Evolutionary conservation across 805 yeast genomes (phyloP).

Genomic region (Metschnikowia borealis): DNA sequence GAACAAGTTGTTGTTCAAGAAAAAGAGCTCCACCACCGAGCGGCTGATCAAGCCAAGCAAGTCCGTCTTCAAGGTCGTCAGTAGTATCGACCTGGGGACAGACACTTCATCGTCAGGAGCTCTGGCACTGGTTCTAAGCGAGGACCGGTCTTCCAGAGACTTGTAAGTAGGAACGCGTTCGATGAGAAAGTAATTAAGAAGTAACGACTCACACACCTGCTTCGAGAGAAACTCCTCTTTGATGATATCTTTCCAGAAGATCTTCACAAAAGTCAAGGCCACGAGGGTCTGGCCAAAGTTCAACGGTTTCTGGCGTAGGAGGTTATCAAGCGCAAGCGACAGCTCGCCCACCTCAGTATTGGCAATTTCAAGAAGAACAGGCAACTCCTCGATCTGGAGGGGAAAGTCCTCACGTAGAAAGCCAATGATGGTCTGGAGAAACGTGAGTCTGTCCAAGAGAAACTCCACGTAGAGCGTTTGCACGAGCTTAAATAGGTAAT

Average conservation of each 20-base stretch:
- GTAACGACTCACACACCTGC: constrained; percentile 57
- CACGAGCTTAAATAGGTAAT: constrained; percentile 56
- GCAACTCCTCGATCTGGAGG: constrained; percentile 25
- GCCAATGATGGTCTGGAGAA: constrained; percentile 61
- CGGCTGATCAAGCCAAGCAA: constrained; percentile 27
- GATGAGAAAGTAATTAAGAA: constrained; percentile 44
- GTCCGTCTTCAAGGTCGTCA: constrained; percentile 22
- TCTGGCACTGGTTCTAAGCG: background rate
- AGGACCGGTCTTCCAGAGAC: constrained; percentile 4
- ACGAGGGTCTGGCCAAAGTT: constrained; percentile 35
- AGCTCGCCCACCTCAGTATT: constrained; percentile 23
- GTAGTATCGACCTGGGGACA: constrained; percentile 6
- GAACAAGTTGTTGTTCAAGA: constrained; percentile 53
- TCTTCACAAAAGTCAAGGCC: constrained; percentile 47
- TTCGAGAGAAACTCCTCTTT: constrained; percentile 56
- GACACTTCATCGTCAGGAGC: background rate
- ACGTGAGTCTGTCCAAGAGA: constrained; percentile 57
- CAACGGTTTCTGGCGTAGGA: constrained; percentile 13
- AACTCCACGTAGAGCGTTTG: constrained; percentile 67
- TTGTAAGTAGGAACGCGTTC: constrained; percentile 25
- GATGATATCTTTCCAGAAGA: constrained; percentile 70
- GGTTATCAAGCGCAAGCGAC: constrained; percentile 2
- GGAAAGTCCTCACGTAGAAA: constrained; percentile 41
- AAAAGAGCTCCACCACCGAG: constrained; percentile 40
- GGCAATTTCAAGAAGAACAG: constrained; percentile 20